Evolutionary conservation across 1,284 basidiomycete genomes (phyloP), one percentile per base, ranked within the genome.

Genomic region (Malassezia dermatis): DNA sequence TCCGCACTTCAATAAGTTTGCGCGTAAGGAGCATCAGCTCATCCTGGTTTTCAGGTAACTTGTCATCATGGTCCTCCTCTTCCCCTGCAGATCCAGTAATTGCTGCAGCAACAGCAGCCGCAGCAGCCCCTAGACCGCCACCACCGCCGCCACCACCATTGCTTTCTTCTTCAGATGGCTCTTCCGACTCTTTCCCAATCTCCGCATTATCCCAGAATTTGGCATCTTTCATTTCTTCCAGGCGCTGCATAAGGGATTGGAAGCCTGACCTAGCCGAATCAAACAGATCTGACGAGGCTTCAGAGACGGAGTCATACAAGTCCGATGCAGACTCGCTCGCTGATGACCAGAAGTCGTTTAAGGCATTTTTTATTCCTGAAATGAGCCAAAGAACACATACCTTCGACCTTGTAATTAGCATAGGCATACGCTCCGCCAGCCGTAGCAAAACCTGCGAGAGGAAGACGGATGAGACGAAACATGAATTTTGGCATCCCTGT

Each of bases 1-100:
- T 86, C 58, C 94, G 80, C 65, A 99, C 94, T 76, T 94, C 90
- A 69, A 99, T 98, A 52, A 99, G 82, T 75, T 94, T 96, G 72
- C 82, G 81, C 0, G 94, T 99, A 51, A 99, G 79, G 65, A 91
- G 83, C 84, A 96, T 88, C 48, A 96, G 80, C 51, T 74, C 71
- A 42, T 69, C 62, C 17, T 41, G 46, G 30, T 32, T 51, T 26
- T 53, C 53, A 4, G 27, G 51, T 1, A 53, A 23, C 35, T 55
- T 51, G 19, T 44, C 46, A 24, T 30, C 44, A 12, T 40, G 32
- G 8, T 27, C 30, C 13, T 49, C 34, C 19, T 45, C 50, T 26
- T 60, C 58, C 17, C 52, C 42, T 5, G 30, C 34, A 7, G 44
- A 32, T 2, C 46, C 46, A 23, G 46, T 19, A 6, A 51, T 17